Conservation (phyloP, 371 early-diverging fungal species). For the Rhizopus arrhizus region DNA sequence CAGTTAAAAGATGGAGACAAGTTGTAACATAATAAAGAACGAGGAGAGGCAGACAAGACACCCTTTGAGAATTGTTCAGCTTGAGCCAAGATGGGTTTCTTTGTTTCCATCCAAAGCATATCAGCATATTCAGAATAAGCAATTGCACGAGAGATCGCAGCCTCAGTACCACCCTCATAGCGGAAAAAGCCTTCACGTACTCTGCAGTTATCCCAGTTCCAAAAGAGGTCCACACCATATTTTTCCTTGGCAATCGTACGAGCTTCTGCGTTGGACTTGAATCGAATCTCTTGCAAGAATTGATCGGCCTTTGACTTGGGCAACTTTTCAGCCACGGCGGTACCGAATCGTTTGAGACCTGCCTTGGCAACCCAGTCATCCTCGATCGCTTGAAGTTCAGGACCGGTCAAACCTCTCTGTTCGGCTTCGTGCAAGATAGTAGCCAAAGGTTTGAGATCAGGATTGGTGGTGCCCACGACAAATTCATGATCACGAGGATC, state of each 20-base stretch:
- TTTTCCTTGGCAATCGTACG: slow-evolving; percentile 68
- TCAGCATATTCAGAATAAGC: slow-evolving; percentile 94
- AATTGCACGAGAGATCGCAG: slow-evolving; percentile 86
- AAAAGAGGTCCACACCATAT: slow-evolving; percentile 84
- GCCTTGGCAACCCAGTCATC: slow-evolving; percentile 88
- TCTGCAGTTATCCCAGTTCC: slow-evolving; percentile 92
- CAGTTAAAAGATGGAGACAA: slow-evolving; percentile 98
- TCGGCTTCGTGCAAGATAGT: slow-evolving; percentile 83
- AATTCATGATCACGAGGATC: slow-evolving; percentile 97
- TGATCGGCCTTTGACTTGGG: slow-evolving; percentile 54
- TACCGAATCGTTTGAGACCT: slow-evolving; percentile 79
- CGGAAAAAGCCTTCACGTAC: slow-evolving; percentile 97
- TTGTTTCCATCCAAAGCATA: slow-evolving; percentile 98
- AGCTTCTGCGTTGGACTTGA: slow-evolving; percentile 84
- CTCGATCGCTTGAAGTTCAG: slow-evolving; percentile 83
- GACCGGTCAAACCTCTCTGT: slow-evolving; percentile 71
- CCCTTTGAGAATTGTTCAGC: slow-evolving; percentile 91
- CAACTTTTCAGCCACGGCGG: slow-evolving; percentile 83
- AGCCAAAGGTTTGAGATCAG: slow-evolving; percentile 71
- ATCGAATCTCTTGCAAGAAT: slow-evolving; percentile 60
- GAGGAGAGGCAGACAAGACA: slow-evolving; percentile 66
- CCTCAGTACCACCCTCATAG: slow-evolving; percentile 92
- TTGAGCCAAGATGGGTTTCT: slow-evolving; percentile 89
- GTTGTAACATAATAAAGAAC: slow-evolving; percentile 89
- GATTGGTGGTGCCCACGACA: slow-evolving; percentile 90